Evolutionary conservation across 495 filamentous ascomycete species (phyloP), one percentile per base, ranked within the genome.

Genomic region (Tetracladium setigerum): DNA sequence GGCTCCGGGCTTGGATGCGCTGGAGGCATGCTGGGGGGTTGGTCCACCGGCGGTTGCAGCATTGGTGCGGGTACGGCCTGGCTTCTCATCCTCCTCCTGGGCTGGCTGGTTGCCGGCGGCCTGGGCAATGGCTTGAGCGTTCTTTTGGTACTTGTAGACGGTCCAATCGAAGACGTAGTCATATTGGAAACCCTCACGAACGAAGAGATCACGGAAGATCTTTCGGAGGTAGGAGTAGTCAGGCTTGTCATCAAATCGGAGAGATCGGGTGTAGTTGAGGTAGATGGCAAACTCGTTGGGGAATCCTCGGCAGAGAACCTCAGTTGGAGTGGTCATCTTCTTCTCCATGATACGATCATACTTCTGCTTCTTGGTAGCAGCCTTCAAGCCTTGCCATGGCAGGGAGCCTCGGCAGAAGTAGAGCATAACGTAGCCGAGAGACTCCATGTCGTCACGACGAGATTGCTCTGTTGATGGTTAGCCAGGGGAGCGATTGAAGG

Each of bases 261-360:
- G 86, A 39, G 90, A 96, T 36, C 94, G 87, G 41, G 94, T 97
- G 77, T 99, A 97, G 82, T 99, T 97, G 47, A 99, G 75, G 67
- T 99, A 99, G 68, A 96, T 97, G 70, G 94, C 91, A 64, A 99
- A 99, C 72, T 97, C 94, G 63, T 99, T 97, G 56, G 94, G 94
- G 73, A 99, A 97, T 45, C 90, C 92, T 65, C 92, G 89, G 82
- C 94, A 99, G 22, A 99, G 87, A 34, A 97, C 92, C 62, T 99
- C 94, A 57, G 94, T 99, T 14, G 94, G 92, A 5, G 94, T 99
- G 9, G 92, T 99, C 94, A 99, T 97, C 85, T 99, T 99, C 83
- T 99, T 99, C 77, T 99, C 94, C 94, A 97, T 99, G 70, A 99
- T 99, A 43, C 94, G 83, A 70, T 99, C 94, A 62, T 99, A 97